Evolutionary conservation across 306 rosid genomes (phyloP).

Genomic region (Cucurbita moschata): DNA sequence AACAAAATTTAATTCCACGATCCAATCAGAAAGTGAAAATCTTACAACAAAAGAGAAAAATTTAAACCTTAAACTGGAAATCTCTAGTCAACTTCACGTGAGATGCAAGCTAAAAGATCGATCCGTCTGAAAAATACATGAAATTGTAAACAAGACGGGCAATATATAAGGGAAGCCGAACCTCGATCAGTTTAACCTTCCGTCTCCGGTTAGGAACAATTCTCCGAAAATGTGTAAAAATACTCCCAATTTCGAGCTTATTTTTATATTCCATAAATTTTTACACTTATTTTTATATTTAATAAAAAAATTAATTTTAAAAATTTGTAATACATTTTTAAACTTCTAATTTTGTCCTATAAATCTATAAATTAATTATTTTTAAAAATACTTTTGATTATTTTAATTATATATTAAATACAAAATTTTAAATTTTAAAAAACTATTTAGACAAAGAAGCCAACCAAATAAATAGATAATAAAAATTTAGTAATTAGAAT

Average conservation of each 20-base stretch:
- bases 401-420: too few relatives aligned
- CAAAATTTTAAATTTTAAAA: too few relatives aligned
- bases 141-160: neutral
- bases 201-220: neutral
- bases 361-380: too few relatives aligned
- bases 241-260: neutral
- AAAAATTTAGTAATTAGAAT: too few relatives aligned
- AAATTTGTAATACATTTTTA: too few relatives aligned
- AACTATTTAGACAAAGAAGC: too few relatives aligned
- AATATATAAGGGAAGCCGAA: neutral
- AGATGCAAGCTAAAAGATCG: neutral
- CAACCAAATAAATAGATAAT: too few relatives aligned
- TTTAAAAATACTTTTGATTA: too few relatives aligned
- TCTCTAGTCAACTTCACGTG: neutral
- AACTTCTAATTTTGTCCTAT: too few relatives aligned
- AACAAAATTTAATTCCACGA: neutral
- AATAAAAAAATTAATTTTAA: too few relatives aligned
- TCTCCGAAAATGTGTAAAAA: neutral
- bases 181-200: neutral
- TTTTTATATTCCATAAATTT: too few relatives aligned
- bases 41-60: neutral
- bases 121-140: neutral
- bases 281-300: too few relatives aligned
- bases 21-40: neutral
- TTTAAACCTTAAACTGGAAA: conserved; percentile 4